Conservation (phyloP, 2,329 filamentous ascomycete genomes). For the Aureobasidium lini region DNA sequence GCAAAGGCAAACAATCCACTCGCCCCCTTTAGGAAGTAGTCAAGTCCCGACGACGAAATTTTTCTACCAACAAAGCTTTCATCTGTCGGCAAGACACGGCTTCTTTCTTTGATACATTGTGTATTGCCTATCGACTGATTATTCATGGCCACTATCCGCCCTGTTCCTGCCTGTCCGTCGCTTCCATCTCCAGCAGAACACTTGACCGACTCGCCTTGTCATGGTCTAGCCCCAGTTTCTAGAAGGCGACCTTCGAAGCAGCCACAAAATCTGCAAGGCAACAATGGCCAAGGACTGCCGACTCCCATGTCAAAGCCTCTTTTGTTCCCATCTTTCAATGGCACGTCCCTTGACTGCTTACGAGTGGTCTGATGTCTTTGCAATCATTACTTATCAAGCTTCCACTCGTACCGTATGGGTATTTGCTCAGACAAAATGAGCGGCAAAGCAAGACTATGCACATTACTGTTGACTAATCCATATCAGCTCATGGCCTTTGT, state of each 20-base stretch:
- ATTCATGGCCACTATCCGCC: neutral
- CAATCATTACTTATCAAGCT: too few relatives aligned
- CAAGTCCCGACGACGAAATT: neutral
- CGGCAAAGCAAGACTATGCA: neutral
- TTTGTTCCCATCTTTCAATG: neutral
- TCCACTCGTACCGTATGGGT: neutral
- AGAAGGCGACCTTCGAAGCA: neutral
- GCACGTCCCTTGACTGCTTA: neutral
- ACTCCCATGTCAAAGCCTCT: neutral
- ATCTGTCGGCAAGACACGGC: neutral
- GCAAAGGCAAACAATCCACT: constrained; percentile 2
- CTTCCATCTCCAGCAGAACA: neutral
- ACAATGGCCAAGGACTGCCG: neutral
- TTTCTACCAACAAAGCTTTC: neutral
- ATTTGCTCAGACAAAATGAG: neutral
- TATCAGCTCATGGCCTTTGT: neutral
- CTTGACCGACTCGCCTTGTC: neutral
- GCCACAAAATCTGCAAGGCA: neutral
- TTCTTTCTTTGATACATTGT: neutral
- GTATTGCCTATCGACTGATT: neutral
- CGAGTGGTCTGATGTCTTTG: neutral
- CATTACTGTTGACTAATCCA: neutral
- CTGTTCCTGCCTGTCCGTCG: neutral
- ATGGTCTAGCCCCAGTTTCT: neutral
- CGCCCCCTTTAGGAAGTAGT: neutral